Base-by-base conservation (phyloP, 164 flowering plant species). In the Malania oleifera region DNA sequence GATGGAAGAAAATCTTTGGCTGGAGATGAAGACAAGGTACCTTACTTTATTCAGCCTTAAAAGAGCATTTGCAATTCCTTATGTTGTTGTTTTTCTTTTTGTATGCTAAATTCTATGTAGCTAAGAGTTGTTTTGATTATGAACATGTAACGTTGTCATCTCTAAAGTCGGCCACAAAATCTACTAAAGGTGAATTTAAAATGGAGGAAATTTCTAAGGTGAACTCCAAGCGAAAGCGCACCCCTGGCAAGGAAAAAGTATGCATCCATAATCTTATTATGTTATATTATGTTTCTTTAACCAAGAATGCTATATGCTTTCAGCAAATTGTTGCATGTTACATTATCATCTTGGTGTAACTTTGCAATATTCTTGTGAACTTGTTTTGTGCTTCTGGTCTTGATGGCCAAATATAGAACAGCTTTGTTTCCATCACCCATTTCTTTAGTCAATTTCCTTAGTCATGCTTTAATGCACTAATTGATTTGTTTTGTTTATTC, bases 141-240 rank as follows among this genome's bases (percentile, higher is more conserved):
- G n/a, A n/a, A n/a, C n/a, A 78, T 85, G 69, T 72, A 53, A 56
- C 24, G 35, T 60, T 26, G 25, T 41, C 82, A 55, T 59, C 74
- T 22, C 70, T 63, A 14, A 79, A 76, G 70, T 60, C 84, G n/a
- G 61, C 57, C 12, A 18, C 53, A 67, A 83, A 84, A 66, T 43
- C 77, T 39, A 31, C 49, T 7, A 68, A 77, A 67, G 76, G 57
- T 59, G 74, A 69, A 38, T 52, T 44, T 26, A 67, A 54, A 1
- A 1, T 56, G 45, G 78, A 73, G 55, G 84, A 72, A 68, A 77
- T 81, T 25, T 73, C 82, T 5, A 74, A 55, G 60, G 61, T 70
- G 23, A 60, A 53, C 37, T 52, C 73, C 13, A 83, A 86, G 85
- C 75, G 84, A 60, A 84, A 77, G 62, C 75, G 72, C 23, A 61